Conservation (phyloP, 2,329 filamentous ascomycete species). For the Nigrospora oryzae region DNA sequence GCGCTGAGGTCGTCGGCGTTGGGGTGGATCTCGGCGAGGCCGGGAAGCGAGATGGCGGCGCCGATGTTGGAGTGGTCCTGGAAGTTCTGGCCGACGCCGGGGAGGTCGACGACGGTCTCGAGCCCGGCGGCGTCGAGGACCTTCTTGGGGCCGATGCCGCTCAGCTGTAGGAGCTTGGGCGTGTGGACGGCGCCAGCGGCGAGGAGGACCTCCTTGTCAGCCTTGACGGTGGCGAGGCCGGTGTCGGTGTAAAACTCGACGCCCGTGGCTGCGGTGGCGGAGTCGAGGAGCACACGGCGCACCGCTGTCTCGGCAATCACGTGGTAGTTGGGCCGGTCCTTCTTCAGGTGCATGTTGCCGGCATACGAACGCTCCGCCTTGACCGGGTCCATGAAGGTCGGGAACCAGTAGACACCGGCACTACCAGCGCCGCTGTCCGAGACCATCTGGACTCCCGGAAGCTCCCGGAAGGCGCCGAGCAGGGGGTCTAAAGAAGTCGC, state of each 20-base stretch:
- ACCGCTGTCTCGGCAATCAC: conserved; percentile 21
- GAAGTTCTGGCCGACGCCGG: conserved; percentile 39
- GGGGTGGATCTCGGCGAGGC: conserved; percentile 9
- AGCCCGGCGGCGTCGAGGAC: conserved; percentile 35
- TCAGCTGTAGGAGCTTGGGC: conserved; percentile 25
- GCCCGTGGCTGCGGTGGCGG: conserved; percentile 16
- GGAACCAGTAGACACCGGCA: conserved; percentile 32
- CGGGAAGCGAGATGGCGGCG: not conserved
- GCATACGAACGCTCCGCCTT: conserved; percentile 27
- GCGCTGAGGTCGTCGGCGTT: conserved; percentile 17
- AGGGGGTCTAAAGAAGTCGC: conserved; percentile 13
- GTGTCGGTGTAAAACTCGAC: conserved; percentile 18
- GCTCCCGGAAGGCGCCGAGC: conserved; percentile 25
- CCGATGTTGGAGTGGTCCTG: conserved; percentile 31
- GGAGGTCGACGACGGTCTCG: conserved; percentile 29
- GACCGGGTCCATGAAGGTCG: conserved; percentile 29
- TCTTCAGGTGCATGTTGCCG: conserved; percentile 23
- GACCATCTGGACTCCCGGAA: conserved; percentile 29
- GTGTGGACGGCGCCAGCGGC: conserved; percentile 32
- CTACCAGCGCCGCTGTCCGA: conserved; percentile 28
- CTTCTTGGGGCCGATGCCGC: conserved; percentile 27
- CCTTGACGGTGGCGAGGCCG: conserved; percentile 13
- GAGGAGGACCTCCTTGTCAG: conserved; percentile 32
- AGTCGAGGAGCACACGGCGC: conserved; percentile 17
- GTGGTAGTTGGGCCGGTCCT: conserved; percentile 20